Evolutionary conservation across 2,329 filamentous ascomycete species (phyloP).

Genomic region (Claviceps monticola): DNA sequence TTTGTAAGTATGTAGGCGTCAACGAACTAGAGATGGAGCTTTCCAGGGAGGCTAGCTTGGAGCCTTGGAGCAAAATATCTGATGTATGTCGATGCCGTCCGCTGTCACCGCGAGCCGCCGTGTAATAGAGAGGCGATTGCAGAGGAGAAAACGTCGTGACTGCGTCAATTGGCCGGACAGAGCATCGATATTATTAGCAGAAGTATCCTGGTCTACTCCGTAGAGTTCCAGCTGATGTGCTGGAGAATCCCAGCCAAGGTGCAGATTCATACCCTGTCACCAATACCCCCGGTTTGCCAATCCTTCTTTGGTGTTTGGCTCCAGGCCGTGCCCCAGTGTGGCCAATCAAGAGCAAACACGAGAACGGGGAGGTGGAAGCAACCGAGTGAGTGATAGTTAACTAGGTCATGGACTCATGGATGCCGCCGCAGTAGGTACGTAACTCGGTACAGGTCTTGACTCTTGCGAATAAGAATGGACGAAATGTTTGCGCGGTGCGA

Average conservation of each 20-base stretch:
- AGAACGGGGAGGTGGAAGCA: not conserved
- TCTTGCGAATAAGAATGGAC: not conserved
- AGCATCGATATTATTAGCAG: not conserved
- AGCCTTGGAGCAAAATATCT: not conserved
- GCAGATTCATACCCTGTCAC: not conserved
- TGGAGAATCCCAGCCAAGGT: not conserved
- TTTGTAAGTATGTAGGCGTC: not conserved
- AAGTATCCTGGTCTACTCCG: not conserved
- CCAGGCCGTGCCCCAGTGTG: not conserved
- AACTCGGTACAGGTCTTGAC: not conserved
- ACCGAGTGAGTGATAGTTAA: too few relatives aligned
- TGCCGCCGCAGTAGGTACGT: not conserved
- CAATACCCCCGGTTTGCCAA: not conserved
- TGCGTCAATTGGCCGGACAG: not conserved
- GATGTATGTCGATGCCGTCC: not conserved
- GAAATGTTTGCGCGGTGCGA: not conserved
- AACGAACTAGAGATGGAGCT: not conserved
- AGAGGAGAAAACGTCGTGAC: not conserved
- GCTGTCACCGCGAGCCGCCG: not conserved
- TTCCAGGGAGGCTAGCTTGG: not conserved
- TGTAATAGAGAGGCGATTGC: not conserved
- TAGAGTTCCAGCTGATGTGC: not conserved
- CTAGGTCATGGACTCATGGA: not conserved
- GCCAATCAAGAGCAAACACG: slow-evolving; percentile 1
- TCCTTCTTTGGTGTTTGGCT: not conserved